Percentiles rank a stretch among this genome's conserved stretches.
phyloP scores from a whole-genome alignment of 2,329 filamentous ascomycete species.

The Colletotrichum lupini region DNA sequence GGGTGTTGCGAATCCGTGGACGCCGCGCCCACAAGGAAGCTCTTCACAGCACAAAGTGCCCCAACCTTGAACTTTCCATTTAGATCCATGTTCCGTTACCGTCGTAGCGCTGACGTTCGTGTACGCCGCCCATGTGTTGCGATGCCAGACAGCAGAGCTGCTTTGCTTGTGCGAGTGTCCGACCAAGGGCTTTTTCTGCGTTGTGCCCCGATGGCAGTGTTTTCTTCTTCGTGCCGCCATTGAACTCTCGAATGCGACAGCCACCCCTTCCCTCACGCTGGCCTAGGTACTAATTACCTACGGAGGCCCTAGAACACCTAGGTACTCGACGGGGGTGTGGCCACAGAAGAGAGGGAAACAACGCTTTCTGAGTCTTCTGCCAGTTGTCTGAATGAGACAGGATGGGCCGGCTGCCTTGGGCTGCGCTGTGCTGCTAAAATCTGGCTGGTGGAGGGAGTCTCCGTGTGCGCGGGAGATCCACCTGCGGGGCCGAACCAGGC shows the following conservation, averaged over 20 bases:
- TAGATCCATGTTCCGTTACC: not conserved
- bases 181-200: not conserved
- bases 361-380: not conserved
- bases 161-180: not conserved
- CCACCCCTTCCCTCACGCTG: not conserved
- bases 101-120: conserved; percentile 3
- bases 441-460: conserved; percentile 7
- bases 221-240: not conserved
- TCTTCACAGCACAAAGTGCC: not conserved
- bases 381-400: conserved; percentile 17
- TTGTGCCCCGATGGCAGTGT: not conserved
- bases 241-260: not conserved
- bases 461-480: conserved; percentile 27
- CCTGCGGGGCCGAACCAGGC: conserved; percentile 27
- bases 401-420: conserved; percentile 19
- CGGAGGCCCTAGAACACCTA: not conserved
- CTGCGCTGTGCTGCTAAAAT: not conserved
- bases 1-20: not conserved
- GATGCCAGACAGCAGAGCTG: not conserved
- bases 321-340: conserved; percentile 4
- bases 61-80: no score
- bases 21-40: not conserved
- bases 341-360: not conserved
- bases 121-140: not conserved
- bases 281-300: not conserved